phyloP scores from a whole-genome alignment of 202 grass and related monocot genomes.

The Saccharum hybrid region DNA sequence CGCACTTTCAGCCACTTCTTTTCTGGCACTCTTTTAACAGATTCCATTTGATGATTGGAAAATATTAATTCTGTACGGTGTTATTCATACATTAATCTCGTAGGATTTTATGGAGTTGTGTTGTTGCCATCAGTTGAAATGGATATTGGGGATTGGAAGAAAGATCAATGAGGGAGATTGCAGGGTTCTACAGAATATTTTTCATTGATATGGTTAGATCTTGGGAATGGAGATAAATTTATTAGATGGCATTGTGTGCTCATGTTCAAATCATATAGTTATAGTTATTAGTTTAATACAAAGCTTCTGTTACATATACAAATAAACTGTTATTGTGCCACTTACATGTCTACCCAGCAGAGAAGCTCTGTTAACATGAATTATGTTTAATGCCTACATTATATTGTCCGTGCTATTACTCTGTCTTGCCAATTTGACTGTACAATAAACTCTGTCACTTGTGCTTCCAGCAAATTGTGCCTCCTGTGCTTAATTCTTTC shows the following conservation, averaged over 20 bases:
- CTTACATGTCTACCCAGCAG: not conserved
- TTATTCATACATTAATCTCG: not conserved
- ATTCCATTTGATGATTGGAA: not conserved
- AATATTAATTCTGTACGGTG: conserved; percentile 11
- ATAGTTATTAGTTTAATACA: not conserved
- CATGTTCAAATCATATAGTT: conserved; percentile 12
- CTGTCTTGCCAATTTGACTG: conserved; percentile 21
- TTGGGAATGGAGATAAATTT: conserved; percentile 1
- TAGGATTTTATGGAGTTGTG: conserved; percentile 27
- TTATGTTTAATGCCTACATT: conserved; percentile 29
- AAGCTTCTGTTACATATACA: not conserved
- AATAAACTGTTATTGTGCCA: conserved; percentile 4
- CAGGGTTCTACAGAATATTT: conserved; percentile 26
- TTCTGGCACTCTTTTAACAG: not conserved
- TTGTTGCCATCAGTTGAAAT: conserved; percentile 3
- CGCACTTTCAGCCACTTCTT: not conserved
- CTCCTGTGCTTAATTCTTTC: conserved; percentile 82
- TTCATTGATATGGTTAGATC: conserved; percentile 10
- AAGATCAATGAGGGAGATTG: not conserved
- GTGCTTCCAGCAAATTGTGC: conserved; percentile 75
- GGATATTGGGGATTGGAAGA: conserved; percentile 12
- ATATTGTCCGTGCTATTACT: conserved; percentile 14
- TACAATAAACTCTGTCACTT: conserved; percentile 30
- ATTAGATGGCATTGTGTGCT: not conserved
- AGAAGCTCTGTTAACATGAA: conserved; percentile 13